Base-by-base conservation (phyloP, 257 asterid genomes). In the Solanum okadae region DNA sequence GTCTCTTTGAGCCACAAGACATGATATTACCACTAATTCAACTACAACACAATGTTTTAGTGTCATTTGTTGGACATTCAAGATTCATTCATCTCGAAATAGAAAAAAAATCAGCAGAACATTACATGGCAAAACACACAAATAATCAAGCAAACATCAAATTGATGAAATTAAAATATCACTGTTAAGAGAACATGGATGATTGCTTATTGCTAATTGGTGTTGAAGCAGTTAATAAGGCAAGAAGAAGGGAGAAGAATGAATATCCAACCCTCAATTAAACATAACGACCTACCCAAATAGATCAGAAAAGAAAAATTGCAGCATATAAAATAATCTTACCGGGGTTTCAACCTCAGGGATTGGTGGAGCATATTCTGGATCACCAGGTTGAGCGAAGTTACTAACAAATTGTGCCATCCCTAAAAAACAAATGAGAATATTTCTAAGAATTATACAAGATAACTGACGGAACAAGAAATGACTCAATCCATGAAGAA, bases 331-430 rank as follows among this genome's bases (percentile, higher is more conserved):
- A 87, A 82, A 84, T 29, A 46, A 61, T 92, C 98, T 87, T 91
- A 97, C 99, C 61, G 98, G 97, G 84, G 96, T 96, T 89, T 97
- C 99, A 79, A 94, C 96, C 94, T 97, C 93, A 87, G 90, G 94
- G 86, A 94, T 92, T 6, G 99, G 99, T 52, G 95, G 95, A 70
- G 99, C 98, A 92, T 97, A 97, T 68, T 94, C 92, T 83, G 95
- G 96, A 85, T 94, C 98, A 49, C 98, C 96, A 88, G 96, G 98
- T 90, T 96, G 93, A 18, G 99, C 99, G 89, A 96, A 97, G 20
- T 90, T 87, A 83, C 89, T 89, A 86, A 94, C 98, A 89, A 94
- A 92, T 73, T 94, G 99, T 15, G 96, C 96, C 95, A 97, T 94
- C 76, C 99, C 99, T 97, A 89, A 35, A n/a, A 59, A 76, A 56